Percentiles rank a stretch among this genome's conserved stretches.
phyloP scores from a whole-genome alignment of 2,329 filamentous ascomycete genomes.

The Colletotrichum liaoningense region DNA sequence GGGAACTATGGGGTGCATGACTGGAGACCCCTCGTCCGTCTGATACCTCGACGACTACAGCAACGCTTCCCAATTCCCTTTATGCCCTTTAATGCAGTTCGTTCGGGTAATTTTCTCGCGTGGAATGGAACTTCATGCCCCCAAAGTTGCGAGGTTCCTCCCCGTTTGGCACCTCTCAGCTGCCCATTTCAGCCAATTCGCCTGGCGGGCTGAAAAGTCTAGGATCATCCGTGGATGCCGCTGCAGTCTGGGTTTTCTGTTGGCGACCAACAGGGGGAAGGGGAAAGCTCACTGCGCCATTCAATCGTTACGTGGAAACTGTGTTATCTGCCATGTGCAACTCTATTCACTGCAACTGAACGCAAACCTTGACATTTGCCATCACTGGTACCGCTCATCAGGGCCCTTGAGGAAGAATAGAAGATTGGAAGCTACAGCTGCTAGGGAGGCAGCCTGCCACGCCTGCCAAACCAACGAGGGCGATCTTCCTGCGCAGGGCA shows the following conservation, averaged over 20 bases:
- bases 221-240: constrained; percentile 24
- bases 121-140: not conserved
- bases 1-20: not conserved
- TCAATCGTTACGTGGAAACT: not conserved
- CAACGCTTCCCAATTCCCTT: not conserved
- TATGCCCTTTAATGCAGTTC: constrained; percentile 3
- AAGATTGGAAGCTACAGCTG: not conserved
- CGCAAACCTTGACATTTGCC: not conserved
- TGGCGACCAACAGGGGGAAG: not conserved
- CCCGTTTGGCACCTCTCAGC: not conserved
- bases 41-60: constrained; percentile 20
- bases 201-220: constrained; percentile 10
- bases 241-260: not conserved
- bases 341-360: not conserved
- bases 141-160: not conserved
- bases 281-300: not conserved
- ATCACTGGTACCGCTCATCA: not conserved
- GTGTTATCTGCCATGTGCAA: not conserved
- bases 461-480: not conserved
- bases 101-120: not conserved
- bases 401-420: not conserved
- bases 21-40: constrained; percentile 6
- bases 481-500: not conserved
- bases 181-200: not conserved
- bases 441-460: constrained; percentile 5